phyloP scores from a whole-genome alignment of 805 yeast species.

The Komagataella phaffii region DNA sequence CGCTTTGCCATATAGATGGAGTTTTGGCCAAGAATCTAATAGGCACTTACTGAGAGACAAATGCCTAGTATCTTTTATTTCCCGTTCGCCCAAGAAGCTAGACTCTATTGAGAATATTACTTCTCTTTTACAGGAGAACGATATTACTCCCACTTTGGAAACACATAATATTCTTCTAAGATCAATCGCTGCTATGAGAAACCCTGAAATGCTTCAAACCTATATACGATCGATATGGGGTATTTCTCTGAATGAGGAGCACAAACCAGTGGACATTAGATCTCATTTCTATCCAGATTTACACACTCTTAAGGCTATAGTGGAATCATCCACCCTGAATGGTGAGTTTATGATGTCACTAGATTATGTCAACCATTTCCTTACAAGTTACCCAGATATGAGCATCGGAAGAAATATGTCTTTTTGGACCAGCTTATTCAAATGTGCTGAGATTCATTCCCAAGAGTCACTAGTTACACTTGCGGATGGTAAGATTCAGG shows the following conservation, averaged over 20 bases:
- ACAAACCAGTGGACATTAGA: background rate
- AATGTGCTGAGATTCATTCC: conserved; percentile 11
- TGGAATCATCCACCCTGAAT: conserved; percentile 16
- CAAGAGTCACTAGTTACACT: conserved; percentile 1
- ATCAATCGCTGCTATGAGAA: conserved; percentile 14
- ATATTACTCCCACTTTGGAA: background rate
- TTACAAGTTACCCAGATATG: conserved; percentile 10
- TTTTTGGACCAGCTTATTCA: conserved; percentile 15
- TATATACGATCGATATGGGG: conserved; percentile 16
- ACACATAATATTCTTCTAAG: conserved; percentile 10
- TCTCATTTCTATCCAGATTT: conserved; percentile 13
- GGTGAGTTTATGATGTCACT: conserved; percentile 15
- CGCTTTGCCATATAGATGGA: background rate
- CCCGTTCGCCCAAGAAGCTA: background rate
- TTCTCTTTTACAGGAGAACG: background rate
- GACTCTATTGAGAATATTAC: background rate
- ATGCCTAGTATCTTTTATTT: background rate
- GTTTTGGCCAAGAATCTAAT: background rate
- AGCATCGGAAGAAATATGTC: conserved; percentile 8
- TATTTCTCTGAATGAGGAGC: conserved; percentile 4
- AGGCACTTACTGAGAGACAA: background rate
- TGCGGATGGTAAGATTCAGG: conserved; percentile 8
- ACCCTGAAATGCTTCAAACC: conserved; percentile 11
- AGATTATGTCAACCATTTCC: conserved; percentile 10
- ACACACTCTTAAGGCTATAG: conserved; percentile 11